Percentiles rank a stretch among this genome's conserved stretches.
These are phyloP conservation scores for Ensete glaucum DNA, from an alignment of 176 grass and related monocot species.

Conservation along the genomic window DNA sequence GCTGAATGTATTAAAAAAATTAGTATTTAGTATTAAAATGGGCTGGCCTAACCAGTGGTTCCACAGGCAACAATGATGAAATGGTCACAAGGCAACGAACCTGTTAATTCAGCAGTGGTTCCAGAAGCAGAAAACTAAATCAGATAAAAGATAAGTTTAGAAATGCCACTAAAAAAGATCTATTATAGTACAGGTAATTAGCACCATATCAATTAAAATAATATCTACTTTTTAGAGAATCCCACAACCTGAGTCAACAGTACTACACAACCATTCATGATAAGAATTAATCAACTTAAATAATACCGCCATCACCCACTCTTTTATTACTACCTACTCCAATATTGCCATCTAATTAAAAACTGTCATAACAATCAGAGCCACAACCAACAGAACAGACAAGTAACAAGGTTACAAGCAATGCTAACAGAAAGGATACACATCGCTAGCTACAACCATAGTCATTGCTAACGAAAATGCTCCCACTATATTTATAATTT, in stretches of 20 bases:
- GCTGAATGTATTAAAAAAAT: not conserved
- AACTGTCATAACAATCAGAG: not conserved
- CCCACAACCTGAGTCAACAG: not conserved
- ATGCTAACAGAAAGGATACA: not conserved
- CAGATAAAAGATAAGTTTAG: not conserved
- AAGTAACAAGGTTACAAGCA: not conserved
- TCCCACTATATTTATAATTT: not conserved
- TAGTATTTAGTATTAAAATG: not conserved
- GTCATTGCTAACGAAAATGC: not conserved
- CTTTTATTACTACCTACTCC: not conserved
- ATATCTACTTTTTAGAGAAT: not conserved
- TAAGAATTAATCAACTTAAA: not conserved
- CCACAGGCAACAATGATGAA: too few species aligned
- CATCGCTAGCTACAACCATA: not conserved
- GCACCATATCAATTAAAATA: not conserved
- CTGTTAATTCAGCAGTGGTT: not conserved
- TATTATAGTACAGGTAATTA: too few species aligned
- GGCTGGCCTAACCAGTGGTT: too few species aligned
- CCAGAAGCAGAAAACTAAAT: not conserved
- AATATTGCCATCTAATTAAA: not conserved
- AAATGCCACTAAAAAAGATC: too few species aligned
- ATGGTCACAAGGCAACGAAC: not conserved
- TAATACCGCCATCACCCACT: not conserved
- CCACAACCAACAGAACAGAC: not conserved
- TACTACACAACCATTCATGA: not conserved